phyloP scores from a whole-genome alignment of 2,329 filamentous ascomycete genomes.

The Sclerotinia spermophila region DNA sequence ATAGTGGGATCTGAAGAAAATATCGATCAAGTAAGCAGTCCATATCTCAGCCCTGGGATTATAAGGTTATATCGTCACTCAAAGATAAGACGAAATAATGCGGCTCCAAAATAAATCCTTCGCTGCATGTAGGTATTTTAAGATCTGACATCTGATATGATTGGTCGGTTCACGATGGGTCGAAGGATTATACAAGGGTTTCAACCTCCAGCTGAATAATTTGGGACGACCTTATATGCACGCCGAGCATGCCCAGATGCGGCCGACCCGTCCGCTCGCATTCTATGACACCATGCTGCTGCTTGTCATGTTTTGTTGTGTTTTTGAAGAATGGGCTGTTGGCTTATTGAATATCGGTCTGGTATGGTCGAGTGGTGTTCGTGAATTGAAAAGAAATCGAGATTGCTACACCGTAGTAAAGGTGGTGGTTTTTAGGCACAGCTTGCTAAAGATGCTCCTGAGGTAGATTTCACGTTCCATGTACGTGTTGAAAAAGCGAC shows the following conservation, averaged over 20 bases:
- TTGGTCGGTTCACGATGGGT: background rate
- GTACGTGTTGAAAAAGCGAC: background rate
- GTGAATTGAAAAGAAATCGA: background rate
- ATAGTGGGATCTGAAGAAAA: background rate
- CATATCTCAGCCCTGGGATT: background rate
- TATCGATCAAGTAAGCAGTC: background rate
- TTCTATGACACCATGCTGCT: background rate
- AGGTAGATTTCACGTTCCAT: background rate
- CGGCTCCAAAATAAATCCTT: background rate
- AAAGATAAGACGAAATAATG: background rate
- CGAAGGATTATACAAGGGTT: background rate
- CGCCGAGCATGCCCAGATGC: background rate
- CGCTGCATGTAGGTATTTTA: background rate
- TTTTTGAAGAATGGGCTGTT: background rate
- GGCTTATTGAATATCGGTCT: background rate
- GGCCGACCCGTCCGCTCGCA: too few species aligned
- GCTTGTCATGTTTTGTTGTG: background rate
- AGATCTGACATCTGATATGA: background rate
- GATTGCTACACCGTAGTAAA: background rate
- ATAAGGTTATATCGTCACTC: background rate
- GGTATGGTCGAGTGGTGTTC: background rate
- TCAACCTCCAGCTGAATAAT: background rate
- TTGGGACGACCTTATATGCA: background rate
- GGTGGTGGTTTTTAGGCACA: background rate
- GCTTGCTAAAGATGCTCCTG: background rate